Evolutionary conservation across 73 alveolate species (phyloP).

Genomic region (Blepharisma stoltei): DNA sequence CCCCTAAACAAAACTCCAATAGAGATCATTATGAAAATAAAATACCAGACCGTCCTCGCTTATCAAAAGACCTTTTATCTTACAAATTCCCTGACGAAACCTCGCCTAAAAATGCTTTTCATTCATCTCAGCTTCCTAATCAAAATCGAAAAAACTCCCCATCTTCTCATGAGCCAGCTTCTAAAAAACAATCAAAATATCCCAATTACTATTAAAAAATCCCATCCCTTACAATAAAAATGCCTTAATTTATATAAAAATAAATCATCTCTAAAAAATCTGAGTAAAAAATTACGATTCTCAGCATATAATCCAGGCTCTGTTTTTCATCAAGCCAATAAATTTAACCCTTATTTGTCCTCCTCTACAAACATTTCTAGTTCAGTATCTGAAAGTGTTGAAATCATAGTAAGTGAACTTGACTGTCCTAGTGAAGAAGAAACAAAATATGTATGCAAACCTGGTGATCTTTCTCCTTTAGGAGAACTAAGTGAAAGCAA

Average conservation of each 20-base stretch:
- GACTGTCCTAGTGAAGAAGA: not conserved
- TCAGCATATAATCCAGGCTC: constrained; percentile 8
- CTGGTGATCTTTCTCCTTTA: no score
- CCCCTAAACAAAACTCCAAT: not conserved
- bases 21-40: no score
- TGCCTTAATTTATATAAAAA: not conserved
- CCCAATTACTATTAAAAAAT: not conserved
- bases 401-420: constrained; percentile 23
- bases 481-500: no score
- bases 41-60: no score
- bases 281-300: no score
- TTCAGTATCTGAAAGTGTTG: constrained; percentile 7
- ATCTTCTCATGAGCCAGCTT: not conserved
- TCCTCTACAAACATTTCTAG: constrained; percentile 14
- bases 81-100: not conserved
- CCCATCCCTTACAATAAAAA: not conserved
- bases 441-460: no score
- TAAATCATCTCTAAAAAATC: not conserved
- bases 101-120: not conserved
- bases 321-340: constrained; percentile 7
- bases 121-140: not conserved
- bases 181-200: no score
- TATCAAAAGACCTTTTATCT: no score
- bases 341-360: constrained; percentile 11
- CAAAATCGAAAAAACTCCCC: not conserved